Base-by-base conservation (phyloP, 176 grass and related monocot species). In the Carex kokanica region DNA sequence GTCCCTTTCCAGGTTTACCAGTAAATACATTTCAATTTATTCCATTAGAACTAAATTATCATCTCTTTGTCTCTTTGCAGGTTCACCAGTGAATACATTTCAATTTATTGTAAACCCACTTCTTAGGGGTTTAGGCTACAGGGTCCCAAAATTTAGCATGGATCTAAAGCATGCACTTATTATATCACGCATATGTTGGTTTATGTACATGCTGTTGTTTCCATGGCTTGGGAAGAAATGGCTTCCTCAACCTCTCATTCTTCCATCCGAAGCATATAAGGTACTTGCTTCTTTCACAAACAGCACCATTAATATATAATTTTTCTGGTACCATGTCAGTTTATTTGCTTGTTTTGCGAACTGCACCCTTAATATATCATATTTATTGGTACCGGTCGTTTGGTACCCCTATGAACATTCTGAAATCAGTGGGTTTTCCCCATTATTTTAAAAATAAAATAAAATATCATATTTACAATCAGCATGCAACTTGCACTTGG, bases 241-340 rank as follows among this genome's bases (percentile, higher is more conserved):
- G 95, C 89, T 93, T 85, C 95, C 87, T 36, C 85, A 85, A 60
- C 95, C 95, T 87, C 85, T 90, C 55, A 60, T 97, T 74, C 92
- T 97, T 91, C 94, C 94, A 51, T 83, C 90, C 23, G 92, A 97
- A 92, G 91, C 91, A 67, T 93, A 94, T 82, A 94, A 94, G 95
- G 95, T 94, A 60, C 25, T 74, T 52, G 43, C 11, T 27, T 51
- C 12, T 75, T 52, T 25, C 8, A 4, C 43, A 74, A 24, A 51
- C 6, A 20, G n/a, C 2, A n/a, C n/a, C n/a, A n/a, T n/a, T n/a
- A n/a, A n/a, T n/a, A n/a, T n/a, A n/a, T n/a, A n/a, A n/a, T n/a
- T n/a, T n/a, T n/a, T n/a, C n/a, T n/a, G n/a, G n/a, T n/a, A n/a
- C n/a, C n/a, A n/a, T n/a, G n/a, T n/a, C n/a, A n/a, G n/a, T n/a